These are phyloP conservation scores for Oryza meyeriana DNA, from an alignment of 176 grass and related monocot genomes.

Conservation along the genomic window DNA sequence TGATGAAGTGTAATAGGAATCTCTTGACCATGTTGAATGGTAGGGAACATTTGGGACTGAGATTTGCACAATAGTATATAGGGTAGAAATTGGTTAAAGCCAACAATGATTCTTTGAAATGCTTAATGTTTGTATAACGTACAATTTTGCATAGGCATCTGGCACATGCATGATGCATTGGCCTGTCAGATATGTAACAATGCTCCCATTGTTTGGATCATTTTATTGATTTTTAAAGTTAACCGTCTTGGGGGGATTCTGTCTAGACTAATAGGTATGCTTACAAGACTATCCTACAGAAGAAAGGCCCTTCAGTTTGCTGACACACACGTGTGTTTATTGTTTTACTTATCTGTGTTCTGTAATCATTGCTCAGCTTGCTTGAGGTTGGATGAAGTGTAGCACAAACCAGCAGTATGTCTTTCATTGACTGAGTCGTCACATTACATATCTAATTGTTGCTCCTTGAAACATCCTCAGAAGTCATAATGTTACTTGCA, in stretches of 20 bases:
- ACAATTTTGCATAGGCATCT: conserved; percentile 36
- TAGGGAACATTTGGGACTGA: no score
- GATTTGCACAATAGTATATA: no score
- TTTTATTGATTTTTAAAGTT: not conserved
- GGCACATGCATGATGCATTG: conserved; percentile 28
- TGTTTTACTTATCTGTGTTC: conserved; percentile 2
- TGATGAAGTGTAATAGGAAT: conserved; percentile 25
- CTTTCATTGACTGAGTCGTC: no score
- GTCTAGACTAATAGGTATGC: not conserved
- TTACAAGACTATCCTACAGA: no score
- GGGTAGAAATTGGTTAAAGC: conserved; percentile 27
- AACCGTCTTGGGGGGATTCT: not conserved
- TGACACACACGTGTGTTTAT: not conserved
- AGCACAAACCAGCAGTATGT: not conserved
- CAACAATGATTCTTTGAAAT: conserved; percentile 40
- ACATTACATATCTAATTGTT: not conserved
- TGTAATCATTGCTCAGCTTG: conserved; percentile 6
- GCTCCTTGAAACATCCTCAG: not conserved
- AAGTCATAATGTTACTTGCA: not conserved
- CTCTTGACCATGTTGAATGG: not conserved
- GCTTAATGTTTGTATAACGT: conserved; percentile 43
- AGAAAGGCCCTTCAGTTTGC: not conserved
- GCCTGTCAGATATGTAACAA: conserved; percentile 43
- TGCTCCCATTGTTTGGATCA: conserved; percentile 22
- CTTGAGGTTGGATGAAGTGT: not conserved